phyloP scores from a whole-genome alignment of 2,329 filamentous ascomycete species.

The Microdochium paspali region DNA sequence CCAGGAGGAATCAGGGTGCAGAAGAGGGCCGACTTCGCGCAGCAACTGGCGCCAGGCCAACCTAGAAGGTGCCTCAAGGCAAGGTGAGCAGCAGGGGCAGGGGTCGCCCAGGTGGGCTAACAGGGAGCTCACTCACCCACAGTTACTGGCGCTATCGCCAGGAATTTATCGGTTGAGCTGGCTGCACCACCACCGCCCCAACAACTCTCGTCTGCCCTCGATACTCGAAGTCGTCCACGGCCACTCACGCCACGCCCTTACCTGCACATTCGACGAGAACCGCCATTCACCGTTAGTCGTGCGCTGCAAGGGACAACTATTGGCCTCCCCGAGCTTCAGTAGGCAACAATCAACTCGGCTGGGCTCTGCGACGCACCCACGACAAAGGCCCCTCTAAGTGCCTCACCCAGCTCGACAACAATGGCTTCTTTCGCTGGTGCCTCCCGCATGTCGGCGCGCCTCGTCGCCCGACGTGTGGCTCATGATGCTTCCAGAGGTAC shows the following conservation, averaged over 20 bases:
- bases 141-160: background rate
- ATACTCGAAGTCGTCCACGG: too few species aligned
- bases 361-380: background rate
- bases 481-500: constrained; percentile 50
- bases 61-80: too few species aligned
- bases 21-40: background rate
- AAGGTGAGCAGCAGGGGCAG: background rate
- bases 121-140: too few species aligned
- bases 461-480: constrained; percentile 43
- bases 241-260: background rate
- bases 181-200: background rate
- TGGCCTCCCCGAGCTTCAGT: too few species aligned
- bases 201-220: background rate
- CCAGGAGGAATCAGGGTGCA: background rate
- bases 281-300: too few species aligned
- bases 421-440: constrained; percentile 61
- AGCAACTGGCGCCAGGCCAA: too few species aligned
- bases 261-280: too few species aligned
- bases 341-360: background rate
- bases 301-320: too few species aligned
- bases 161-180: constrained; percentile 1
- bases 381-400: background rate
- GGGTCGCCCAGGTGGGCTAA: background rate
- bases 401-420: constrained; percentile 13
- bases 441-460: constrained; percentile 54